Conservation (phyloP, 2,329 filamentous ascomycete genomes). For the Madurella mycetomatis region DNA sequence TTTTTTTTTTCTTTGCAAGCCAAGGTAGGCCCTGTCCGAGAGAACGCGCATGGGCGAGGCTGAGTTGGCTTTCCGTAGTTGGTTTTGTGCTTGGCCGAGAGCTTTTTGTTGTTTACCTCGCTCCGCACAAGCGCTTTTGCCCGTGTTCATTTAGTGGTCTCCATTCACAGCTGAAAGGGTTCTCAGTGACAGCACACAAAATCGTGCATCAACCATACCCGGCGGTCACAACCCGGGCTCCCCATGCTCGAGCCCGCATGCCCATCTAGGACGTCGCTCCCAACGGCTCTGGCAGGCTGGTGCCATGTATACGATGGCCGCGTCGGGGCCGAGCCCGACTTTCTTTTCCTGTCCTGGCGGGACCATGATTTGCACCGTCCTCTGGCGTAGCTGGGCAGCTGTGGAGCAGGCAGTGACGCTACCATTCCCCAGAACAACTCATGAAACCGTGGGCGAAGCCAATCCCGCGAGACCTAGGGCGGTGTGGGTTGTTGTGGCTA, state of each 20-base stretch:
- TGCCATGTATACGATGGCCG: no score
- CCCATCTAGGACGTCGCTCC: background rate
- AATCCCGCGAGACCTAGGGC: conserved; percentile 17
- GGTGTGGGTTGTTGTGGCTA: conserved; percentile 24
- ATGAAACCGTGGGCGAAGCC: conserved; percentile 12
- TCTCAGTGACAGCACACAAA: conserved; percentile 7
- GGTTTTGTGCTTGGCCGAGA: background rate
- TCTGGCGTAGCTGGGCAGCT: background rate
- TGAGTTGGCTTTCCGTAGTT: no score
- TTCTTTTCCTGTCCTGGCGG: background rate
- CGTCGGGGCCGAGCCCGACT: no score
- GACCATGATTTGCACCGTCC: background rate
- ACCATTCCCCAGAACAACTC: conserved; percentile 4
- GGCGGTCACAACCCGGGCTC: no score
- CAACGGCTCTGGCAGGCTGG: no score
- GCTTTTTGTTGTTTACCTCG: background rate
- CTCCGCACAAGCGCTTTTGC: conserved; percentile 12
- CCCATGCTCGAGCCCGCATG: background rate
- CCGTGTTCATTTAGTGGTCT: background rate
- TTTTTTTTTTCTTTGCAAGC: no score
- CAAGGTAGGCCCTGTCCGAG: no score
- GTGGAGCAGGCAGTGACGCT: background rate
- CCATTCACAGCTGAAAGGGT: background rate
- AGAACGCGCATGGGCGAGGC: no score
- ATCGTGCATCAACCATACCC: background rate